These are phyloP conservation scores for Coriolopsis trogii DNA, from an alignment of 1,284 basidiomycete species.

Conservation along the genomic window DNA sequence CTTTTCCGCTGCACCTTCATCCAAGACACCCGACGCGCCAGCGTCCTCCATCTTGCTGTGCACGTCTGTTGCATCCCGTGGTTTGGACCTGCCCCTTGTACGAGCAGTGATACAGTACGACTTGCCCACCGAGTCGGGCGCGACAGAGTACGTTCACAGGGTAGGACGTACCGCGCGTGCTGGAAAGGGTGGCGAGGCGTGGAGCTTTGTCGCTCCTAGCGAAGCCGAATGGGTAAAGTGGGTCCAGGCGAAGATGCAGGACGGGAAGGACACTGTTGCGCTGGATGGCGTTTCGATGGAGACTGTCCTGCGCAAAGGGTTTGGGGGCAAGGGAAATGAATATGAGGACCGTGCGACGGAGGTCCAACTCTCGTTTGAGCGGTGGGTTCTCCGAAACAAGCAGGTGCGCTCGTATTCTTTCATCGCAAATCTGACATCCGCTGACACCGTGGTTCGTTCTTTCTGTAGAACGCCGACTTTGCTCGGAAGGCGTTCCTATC, in stretches of 20 bases:
- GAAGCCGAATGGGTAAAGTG: conserved; percentile 90
- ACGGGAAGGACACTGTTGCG: conserved; percentile 43
- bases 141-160: conserved; percentile 96
- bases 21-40: conserved; percentile 31
- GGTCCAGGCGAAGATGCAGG: conserved; percentile 81
- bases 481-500: conserved; percentile 90
- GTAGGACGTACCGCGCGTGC: conserved; percentile 97
- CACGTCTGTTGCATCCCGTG: conserved; percentile 96
- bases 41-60: conserved; percentile 82
- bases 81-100: conserved; percentile 96
- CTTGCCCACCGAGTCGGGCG: conserved; percentile 95
- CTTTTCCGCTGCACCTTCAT: conserved; percentile 62
- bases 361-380: conserved; percentile 93
- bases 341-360: conserved; percentile 94
- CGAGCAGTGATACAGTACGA: conserved; percentile 96
- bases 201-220: conserved; percentile 88
- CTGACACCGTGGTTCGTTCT: too few species aligned
- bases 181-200: conserved; percentile 86
- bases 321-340: conserved; percentile 81
- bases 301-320: conserved; percentile 76
- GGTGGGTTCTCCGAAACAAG: conserved; percentile 84
- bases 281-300: conserved; percentile 71
- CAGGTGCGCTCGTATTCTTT: conserved; percentile 52
- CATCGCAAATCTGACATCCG: not conserved
- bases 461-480: conserved; percentile 65